A percentile compares a stretch with the other conserved stretches of the same genome.
Evolutionary conservation across 768 basidiomycete genomes (phyloP).

Genomic region (Lanmaoa rubissima): DNA sequence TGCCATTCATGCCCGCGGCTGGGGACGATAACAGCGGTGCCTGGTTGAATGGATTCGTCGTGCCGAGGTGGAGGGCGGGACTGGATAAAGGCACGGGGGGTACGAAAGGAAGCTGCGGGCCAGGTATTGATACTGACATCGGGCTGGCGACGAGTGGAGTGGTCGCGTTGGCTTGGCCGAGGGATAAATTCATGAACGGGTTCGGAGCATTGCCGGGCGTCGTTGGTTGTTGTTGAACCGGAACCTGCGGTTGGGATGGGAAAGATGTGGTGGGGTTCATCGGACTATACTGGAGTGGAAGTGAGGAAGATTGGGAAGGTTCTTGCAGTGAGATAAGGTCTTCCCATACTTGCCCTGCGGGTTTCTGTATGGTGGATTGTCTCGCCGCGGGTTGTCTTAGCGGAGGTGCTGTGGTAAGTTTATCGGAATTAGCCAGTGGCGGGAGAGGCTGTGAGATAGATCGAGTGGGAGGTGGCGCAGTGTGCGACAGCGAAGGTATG

Average conservation of each 20-base stretch:
- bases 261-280: neutral
- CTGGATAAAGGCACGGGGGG: slow-evolving; percentile 6
- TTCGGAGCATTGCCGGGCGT: slow-evolving; percentile 6
- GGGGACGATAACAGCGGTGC: neutral
- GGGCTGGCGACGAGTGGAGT: slow-evolving; percentile 4
- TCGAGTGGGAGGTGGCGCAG: slow-evolving; percentile 21
- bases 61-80: slow-evolving; percentile 11
- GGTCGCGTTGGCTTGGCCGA: slow-evolving; percentile 2
- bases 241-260: slow-evolving; percentile 16
- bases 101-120: slow-evolving; percentile 7
- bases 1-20: neutral
- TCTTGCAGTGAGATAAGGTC: slow-evolving; percentile 52
- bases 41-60: slow-evolving; percentile 23
- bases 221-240: slow-evolving; percentile 6
- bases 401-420: slow-evolving; percentile 6
- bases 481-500: slow-evolving; percentile 11
- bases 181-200: slow-evolving; percentile 21
- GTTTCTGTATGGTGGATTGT: slow-evolving; percentile 18
- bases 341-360: slow-evolving; percentile 50
- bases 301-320: slow-evolving; percentile 37
- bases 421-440: slow-evolving; percentile 11
- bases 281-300: slow-evolving; percentile 44
- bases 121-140: neutral
- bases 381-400: neutral
- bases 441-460: slow-evolving; percentile 39